These are phyloP conservation scores for Rhododendron ferrugineum DNA, from an alignment of 148 eudicot species.

Conservation along the genomic window DNA sequence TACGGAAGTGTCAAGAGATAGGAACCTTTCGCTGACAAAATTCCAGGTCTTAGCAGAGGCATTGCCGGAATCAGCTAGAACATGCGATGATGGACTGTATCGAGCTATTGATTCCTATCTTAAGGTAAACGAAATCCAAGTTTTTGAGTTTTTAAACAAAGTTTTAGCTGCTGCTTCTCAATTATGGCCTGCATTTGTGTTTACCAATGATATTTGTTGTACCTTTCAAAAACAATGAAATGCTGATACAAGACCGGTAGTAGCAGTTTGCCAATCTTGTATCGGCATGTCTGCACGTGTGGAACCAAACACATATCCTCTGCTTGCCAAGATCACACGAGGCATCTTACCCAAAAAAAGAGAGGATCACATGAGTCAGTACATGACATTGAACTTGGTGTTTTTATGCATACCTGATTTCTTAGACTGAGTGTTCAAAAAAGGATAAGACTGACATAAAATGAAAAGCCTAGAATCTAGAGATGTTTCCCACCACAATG, in stretches of 20 bases:
- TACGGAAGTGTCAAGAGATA: constrained; percentile 83
- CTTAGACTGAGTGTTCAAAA: no score
- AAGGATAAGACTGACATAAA: no score
- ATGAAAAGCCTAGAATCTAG: no score
- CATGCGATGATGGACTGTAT: constrained; percentile 91
- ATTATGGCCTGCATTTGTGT: background rate
- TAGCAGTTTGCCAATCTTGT: background rate
- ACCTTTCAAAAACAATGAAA: background rate
- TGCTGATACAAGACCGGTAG: background rate
- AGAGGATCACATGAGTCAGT: background rate
- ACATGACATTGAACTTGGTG: background rate
- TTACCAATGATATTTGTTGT: background rate
- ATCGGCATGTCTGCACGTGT: background rate
- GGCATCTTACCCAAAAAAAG: background rate
- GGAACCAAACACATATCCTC: background rate
- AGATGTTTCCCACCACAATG: background rate
- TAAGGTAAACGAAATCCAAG: constrained; percentile 50
- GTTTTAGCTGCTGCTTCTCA: background rate
- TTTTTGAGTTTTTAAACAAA: background rate
- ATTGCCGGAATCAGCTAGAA: constrained; percentile 89
- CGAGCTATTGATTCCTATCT: constrained; percentile 94
- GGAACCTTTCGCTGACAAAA: constrained; percentile 70
- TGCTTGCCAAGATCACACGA: background rate
- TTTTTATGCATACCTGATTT: background rate
- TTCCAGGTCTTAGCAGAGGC: constrained; percentile 98